A percentile compares a stretch with the other conserved stretches of the same genome.
These are phyloP conservation scores for Phoenix dactylifera DNA, from an alignment of 176 grass and related monocot species.

Conservation along the genomic window DNA sequence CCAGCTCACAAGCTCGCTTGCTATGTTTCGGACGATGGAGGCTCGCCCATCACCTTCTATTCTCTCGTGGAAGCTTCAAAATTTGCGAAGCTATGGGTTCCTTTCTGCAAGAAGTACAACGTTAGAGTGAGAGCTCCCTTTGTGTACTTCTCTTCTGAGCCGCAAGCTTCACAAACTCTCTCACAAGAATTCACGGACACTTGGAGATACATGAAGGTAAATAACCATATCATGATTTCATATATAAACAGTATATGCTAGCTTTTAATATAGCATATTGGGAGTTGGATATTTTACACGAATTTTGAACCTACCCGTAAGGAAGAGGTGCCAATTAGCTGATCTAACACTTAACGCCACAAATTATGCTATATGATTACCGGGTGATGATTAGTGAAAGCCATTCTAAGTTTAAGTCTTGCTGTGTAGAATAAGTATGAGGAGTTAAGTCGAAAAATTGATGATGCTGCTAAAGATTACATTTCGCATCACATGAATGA, in stretches of 20 bases:
- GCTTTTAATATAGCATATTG: too few relatives aligned
- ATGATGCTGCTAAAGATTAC: constrained; percentile 22
- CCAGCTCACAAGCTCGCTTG: constrained; percentile 39
- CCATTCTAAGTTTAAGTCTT: too few relatives aligned
- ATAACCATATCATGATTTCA: neutral
- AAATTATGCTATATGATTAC: neutral
- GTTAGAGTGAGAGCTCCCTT: constrained; percentile 28
- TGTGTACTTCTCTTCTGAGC: constrained; percentile 28
- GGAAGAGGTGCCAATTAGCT: too few relatives aligned
- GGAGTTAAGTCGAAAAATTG: constrained; percentile 20
- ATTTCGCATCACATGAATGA: neutral
- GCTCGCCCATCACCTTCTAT: constrained; percentile 34
- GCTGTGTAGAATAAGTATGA: constrained; percentile 34
- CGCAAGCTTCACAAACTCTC: neutral
- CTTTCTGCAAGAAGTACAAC: constrained; percentile 33
- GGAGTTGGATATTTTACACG: too few relatives aligned
- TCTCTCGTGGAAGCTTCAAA: constrained; percentile 23
- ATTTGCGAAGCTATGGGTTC: constrained; percentile 48
- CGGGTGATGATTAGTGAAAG: too few relatives aligned
- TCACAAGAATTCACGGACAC: neutral
- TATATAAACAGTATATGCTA: neutral
- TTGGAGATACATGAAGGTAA: neutral
- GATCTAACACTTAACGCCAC: too few relatives aligned
- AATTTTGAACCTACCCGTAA: too few relatives aligned
- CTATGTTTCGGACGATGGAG: constrained; percentile 58